Evolutionary conservation across 1,139 yeast genomes (phyloP).

Genomic region (Blastobotrys raffinosifermentans): DNA sequence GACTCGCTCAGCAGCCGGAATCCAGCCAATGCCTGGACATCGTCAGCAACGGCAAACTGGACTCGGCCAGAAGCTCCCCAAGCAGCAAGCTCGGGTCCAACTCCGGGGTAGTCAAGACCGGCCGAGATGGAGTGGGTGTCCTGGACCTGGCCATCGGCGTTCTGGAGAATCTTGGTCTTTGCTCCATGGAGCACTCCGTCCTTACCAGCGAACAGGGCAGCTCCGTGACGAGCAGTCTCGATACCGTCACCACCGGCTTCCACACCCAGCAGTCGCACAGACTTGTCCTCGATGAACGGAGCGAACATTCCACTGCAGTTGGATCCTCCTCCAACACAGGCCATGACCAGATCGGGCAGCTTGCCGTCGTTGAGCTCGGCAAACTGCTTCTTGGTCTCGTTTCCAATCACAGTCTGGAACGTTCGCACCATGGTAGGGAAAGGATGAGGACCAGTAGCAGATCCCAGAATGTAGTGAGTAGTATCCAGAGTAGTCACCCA

Average conservation of each 20-base stretch:
- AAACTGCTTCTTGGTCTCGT: slow-evolving; percentile 90
- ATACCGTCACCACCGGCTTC: slow-evolving; percentile 99
- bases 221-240: slow-evolving; percentile 81
- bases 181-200: slow-evolving; percentile 99
- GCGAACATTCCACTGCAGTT: slow-evolving; percentile 94
- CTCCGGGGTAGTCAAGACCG: slow-evolving; percentile 98
- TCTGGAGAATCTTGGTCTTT: slow-evolving; percentile 86
- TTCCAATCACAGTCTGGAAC: slow-evolving; percentile 95
- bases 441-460: slow-evolving; percentile 99
- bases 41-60: slow-evolving; percentile 83
- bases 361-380: slow-evolving; percentile 68
- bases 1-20: slow-evolving; percentile 82
- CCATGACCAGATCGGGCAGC: slow-evolving; percentile 89
- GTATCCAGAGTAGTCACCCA: slow-evolving; percentile 87
- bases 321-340: slow-evolving; percentile 99
- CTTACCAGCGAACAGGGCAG: slow-evolving; percentile 84
- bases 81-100: slow-evolving; percentile 93
- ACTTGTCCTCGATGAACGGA: slow-evolving; percentile 77
- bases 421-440: slow-evolving; percentile 97
- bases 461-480: slow-evolving; percentile 94
- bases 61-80: slow-evolving; percentile 97
- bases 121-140: slow-evolving; percentile 98
- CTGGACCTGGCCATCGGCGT: slow-evolving; percentile 88
- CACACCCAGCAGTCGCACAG: slow-evolving; percentile 81
- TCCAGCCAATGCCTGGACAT: slow-evolving; percentile 87